Evolutionary conservation across 805 yeast species (phyloP).

Genomic region (Candida broadrunensis): DNA sequence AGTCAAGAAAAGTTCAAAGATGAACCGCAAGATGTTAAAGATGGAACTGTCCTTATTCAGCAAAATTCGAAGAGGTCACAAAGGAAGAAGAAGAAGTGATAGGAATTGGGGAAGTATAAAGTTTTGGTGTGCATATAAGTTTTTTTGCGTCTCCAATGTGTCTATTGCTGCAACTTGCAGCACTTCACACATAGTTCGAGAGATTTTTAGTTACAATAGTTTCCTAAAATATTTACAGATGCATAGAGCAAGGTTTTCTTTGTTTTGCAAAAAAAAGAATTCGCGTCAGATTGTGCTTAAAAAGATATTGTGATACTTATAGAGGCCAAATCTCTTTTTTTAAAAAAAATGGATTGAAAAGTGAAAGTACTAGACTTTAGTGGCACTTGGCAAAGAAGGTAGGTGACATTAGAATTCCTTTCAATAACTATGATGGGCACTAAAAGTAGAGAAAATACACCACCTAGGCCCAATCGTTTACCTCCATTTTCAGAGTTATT

Average conservation of each 20-base stretch:
- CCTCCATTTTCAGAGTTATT: constrained; percentile 1
- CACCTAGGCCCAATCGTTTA: neutral
- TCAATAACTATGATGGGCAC: constrained; percentile 1
- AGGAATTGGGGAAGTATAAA: neutral
- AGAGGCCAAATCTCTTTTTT: too few relatives aligned
- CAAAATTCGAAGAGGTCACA: constrained; percentile 13
- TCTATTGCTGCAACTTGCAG: neutral
- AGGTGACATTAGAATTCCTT: too few relatives aligned
- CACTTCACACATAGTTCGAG: too few relatives aligned
- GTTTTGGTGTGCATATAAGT: neutral
- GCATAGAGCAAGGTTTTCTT: too few relatives aligned
- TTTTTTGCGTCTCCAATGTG: neutral
- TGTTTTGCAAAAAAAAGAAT: too few relatives aligned
- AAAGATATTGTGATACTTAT: too few relatives aligned
- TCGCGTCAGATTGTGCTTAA: too few relatives aligned
- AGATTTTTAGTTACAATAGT: neutral
- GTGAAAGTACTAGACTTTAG: too few relatives aligned
- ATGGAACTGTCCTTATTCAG: constrained; percentile 61
- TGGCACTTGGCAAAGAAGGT: too few relatives aligned
- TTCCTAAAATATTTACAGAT: neutral
- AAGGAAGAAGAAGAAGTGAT: constrained; percentile 16
- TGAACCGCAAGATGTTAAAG: constrained; percentile 67
- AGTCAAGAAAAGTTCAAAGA: constrained; percentile 68
- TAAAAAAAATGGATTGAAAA: too few relatives aligned
- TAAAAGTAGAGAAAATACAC: neutral